Base-by-base conservation (phyloP, 2,329 filamentous ascomycete species). In the Lachnellula hyalina region DNA sequence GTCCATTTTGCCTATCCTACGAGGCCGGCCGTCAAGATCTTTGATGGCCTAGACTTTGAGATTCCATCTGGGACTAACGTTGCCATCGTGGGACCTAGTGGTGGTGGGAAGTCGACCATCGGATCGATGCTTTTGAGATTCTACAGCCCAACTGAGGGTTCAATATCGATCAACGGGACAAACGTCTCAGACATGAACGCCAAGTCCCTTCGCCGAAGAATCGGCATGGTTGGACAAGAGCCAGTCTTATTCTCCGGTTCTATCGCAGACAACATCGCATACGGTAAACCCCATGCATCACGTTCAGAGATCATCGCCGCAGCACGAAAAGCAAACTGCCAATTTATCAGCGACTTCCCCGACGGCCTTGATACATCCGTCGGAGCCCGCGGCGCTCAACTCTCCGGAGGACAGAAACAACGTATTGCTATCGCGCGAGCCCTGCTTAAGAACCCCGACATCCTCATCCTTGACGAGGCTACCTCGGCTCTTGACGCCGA, bases 341-440 rank as follows among this genome's bases (percentile, higher is more conserved):
- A 88, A 64, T 99, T 99, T 68, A 96, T 99, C 70, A 87, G 88
- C 69, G 94, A 99, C 71, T 95, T 99, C 64, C 94, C 94, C 28
- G 91, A 97, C 55, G 94, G 94, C 4, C 81, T 99, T 6, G 93
- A 99, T 68, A 99, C 94, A 0, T 88, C 89, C 61, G 94, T 96
- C 32, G 95, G 95, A 52, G 88, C 93, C 15, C 83, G 94, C 61
- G 94, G 94, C 35, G 92, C 93, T 1, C 93, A 97, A 72, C 80
- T 99, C 0, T 96, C 91, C 8, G 94, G 94, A 50, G 94, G 94
- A 0, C 94, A 99, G 73, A 97, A 97, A 74, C 94, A 99, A 72
- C 87, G 94, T 60, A 97, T 99, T 65, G 94, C 94, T 38, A 99
- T 99, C 70, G 94, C 94, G 5, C 84, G 95, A 52, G 94, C 94